Conservation (phyloP, 2,329 filamentous ascomycete genomes). For the Penicillium sp. region DNA sequence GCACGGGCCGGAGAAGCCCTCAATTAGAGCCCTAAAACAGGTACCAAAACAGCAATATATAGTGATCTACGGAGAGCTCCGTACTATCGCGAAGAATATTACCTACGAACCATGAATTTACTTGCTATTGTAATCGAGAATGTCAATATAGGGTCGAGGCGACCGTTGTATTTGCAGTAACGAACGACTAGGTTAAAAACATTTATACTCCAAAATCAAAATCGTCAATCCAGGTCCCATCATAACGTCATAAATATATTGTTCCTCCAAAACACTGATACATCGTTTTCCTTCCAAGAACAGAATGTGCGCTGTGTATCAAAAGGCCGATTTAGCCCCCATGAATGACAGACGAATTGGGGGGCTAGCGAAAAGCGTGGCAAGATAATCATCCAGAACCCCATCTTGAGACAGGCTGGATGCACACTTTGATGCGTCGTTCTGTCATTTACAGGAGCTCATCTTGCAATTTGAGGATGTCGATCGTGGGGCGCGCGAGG, state of each 20-base stretch:
- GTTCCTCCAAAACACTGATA: constrained; percentile 10
- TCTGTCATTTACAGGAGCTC: not conserved
- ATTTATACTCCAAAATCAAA: constrained; percentile 13
- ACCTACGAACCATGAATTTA: not conserved
- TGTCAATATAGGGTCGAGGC: not conserved
- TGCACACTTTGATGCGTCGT: not conserved
- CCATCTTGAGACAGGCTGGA: not conserved
- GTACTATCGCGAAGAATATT: not conserved
- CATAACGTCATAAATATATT: constrained; percentile 24
- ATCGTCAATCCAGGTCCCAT: constrained; percentile 22
- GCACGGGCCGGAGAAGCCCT: constrained; percentile 36
- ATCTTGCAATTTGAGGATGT: not conserved
- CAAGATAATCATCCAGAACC: not conserved
- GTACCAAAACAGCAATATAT: constrained; percentile 3
- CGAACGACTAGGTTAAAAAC: constrained; percentile 23
- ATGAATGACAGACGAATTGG: not conserved
- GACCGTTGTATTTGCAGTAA: constrained; percentile 13
- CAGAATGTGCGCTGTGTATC: not conserved
- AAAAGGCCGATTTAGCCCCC: not conserved
- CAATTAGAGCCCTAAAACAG: constrained; percentile 21
- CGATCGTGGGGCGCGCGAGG: not conserved
- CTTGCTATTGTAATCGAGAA: not conserved
- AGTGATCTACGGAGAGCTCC: not conserved
- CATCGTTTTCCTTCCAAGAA: constrained; percentile 4
- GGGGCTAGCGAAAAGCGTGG: not conserved